Percentiles rank a stretch among this genome's conserved stretches.
Evolutionary conservation across 495 filamentous ascomycete genomes (phyloP).

Genomic region (Hypoxylon trugodes): DNA sequence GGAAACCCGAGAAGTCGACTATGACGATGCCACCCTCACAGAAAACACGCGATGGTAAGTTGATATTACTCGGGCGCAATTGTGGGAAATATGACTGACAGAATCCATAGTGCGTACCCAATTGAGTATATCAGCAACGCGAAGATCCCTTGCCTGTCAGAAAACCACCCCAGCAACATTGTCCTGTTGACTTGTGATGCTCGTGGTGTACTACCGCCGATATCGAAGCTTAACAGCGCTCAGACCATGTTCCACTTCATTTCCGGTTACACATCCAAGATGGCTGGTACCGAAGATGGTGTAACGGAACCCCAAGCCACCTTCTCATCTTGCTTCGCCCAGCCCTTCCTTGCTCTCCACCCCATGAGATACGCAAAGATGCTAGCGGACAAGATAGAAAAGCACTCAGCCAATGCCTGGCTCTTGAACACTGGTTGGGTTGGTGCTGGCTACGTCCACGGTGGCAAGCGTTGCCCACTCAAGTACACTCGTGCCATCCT

Average conservation of each 20-base stretch:
- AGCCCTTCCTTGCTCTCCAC: conserved; percentile 98
- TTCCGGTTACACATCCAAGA: conserved; percentile 99
- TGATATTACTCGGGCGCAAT: neutral
- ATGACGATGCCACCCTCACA: conserved; percentile 92
- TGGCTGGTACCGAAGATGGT: conserved; percentile 98
- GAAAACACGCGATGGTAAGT: conserved; percentile 91
- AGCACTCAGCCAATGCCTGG: conserved; percentile 97
- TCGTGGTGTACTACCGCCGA: conserved; percentile 94
- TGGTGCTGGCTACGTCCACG: conserved; percentile 91
- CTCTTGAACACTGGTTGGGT: conserved; percentile 99
- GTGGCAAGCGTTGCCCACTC: conserved; percentile 97
- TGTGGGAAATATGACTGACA: conserved; percentile 12
- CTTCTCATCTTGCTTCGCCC: conserved; percentile 99
- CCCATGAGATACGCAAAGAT: conserved; percentile 99
- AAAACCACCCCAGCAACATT: conserved; percentile 94
- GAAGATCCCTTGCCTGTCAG: conserved; percentile 92
- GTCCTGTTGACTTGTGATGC: conserved; percentile 98
- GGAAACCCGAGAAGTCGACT: conserved; percentile 87
- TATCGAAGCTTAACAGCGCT: conserved; percentile 93
- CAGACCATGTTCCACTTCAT: conserved; percentile 99
- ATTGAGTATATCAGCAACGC: conserved; percentile 99
- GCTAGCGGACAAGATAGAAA: conserved; percentile 95
- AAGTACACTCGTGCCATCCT: conserved; percentile 99
- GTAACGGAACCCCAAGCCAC: conserved; percentile 96
- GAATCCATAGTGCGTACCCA: conserved; percentile 75